phyloP scores from a whole-genome alignment of 106 monocot species.

The Platanthera guangdongensis region DNA sequence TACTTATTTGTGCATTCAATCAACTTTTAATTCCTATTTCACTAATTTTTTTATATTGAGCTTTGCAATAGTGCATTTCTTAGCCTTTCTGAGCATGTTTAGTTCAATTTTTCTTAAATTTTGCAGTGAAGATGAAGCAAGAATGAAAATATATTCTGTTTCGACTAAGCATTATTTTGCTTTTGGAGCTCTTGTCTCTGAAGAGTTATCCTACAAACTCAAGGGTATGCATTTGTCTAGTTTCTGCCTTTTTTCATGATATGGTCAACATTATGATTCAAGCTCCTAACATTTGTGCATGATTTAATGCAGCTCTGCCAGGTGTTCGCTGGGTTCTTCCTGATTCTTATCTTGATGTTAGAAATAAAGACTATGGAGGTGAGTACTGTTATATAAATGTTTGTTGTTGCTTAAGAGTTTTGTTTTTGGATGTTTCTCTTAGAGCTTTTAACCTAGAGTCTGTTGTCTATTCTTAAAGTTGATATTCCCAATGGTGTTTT shows the following conservation, averaged over 20 bases:
- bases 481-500: background rate
- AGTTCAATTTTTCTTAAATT: background rate
- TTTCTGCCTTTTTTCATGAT: background rate
- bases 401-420: background rate
- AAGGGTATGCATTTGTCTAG: constrained; percentile 36
- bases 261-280: background rate
- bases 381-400: background rate
- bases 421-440: background rate
- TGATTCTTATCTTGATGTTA: constrained; percentile 97
- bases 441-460: background rate
- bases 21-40: too few relatives aligned
- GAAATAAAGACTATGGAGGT: constrained; percentile 98
- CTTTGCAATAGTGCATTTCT: background rate
- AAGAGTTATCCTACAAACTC: constrained; percentile 84
- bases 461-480: background rate
- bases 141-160: constrained; percentile 84
- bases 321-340: constrained; percentile 97
- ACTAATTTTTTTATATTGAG: too few relatives aligned
- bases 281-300: background rate
- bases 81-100: background rate
- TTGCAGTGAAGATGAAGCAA: constrained; percentile 88
- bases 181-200: constrained; percentile 83
- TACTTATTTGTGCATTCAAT: too few relatives aligned
- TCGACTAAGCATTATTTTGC: constrained; percentile 97
- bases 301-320: constrained; percentile 42